Conservation (phyloP, 805 yeast species). For the Helenozyma rhizophorensis region DNA sequence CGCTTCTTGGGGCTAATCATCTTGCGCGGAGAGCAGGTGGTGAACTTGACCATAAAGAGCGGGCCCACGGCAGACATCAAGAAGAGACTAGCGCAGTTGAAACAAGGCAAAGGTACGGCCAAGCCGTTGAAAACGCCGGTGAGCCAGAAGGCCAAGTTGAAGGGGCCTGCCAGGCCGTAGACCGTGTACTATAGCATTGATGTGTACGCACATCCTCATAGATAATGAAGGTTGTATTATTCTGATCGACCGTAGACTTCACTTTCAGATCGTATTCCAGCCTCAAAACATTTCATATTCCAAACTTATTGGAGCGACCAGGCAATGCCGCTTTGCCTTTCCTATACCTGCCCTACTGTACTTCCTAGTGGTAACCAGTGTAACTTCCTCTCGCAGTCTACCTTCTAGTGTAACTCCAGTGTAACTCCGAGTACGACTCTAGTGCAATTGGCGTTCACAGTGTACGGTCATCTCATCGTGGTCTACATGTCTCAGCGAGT, state of each 20-base stretch:
- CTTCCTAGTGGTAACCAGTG: too few relatives aligned
- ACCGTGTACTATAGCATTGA: not conserved
- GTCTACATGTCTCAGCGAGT: not conserved
- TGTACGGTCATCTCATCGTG: not conserved
- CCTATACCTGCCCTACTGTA: too few relatives aligned
- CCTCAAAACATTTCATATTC: too few relatives aligned
- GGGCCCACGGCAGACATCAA: conserved; percentile 49
- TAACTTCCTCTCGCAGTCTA: too few relatives aligned
- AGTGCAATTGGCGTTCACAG: not conserved
- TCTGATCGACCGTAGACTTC: too few relatives aligned
- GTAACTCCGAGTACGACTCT: not conserved
- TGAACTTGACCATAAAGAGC: conserved; percentile 63
- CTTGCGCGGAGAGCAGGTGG: conserved; percentile 82
- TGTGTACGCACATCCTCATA: too few relatives aligned
- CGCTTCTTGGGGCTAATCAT: conserved; percentile 77
- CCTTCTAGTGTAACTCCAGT: too few relatives aligned
- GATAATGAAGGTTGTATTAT: too few relatives aligned
- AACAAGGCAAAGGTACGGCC: conserved; percentile 22
- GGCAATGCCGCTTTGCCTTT: too few relatives aligned
- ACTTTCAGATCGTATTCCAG: too few relatives aligned
- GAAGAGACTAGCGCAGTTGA: conserved; percentile 21
- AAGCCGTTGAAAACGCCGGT: conserved; percentile 35
- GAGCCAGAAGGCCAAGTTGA: conserved; percentile 21
- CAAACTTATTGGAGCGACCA: too few relatives aligned
- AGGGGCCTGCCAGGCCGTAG: conserved; percentile 21